Percentiles rank a stretch among this genome's conserved stretches.
These are phyloP conservation scores for Blastobotrys aristatus DNA, from an alignment of 1,139 yeast species.

Conservation along the genomic window DNA sequence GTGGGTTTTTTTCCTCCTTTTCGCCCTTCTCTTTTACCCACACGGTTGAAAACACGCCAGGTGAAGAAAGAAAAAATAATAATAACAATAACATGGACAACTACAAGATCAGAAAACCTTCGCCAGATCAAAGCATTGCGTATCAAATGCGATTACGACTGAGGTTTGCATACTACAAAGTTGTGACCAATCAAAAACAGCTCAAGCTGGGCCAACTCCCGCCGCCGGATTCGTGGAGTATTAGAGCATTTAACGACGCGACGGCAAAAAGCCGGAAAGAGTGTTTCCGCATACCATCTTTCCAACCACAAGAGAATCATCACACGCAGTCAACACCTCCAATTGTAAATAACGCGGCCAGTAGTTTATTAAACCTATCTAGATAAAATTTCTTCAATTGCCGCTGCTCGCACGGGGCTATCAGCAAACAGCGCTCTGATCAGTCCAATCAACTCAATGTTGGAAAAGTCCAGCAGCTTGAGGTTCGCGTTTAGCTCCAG, in stretches of 20 bases:
- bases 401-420: constrained; percentile 57
- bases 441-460: constrained; percentile 59
- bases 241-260: constrained; percentile 13
- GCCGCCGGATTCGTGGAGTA: constrained; percentile 18
- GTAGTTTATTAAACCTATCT: not conserved
- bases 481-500: constrained; percentile 68
- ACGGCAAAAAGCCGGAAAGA: constrained; percentile 7
- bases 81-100: not conserved
- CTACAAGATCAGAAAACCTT: not conserved
- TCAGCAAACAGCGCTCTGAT: constrained; percentile 65
- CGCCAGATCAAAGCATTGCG: constrained; percentile 38
- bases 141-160: constrained; percentile 64
- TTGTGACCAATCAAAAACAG: constrained; percentile 50
- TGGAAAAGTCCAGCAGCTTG: constrained; percentile 62
- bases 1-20: not conserved
- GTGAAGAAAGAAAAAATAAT: too few species aligned
- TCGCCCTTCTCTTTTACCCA: too few species aligned
- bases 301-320: constrained; percentile 7
- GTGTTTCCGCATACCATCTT: constrained; percentile 6
- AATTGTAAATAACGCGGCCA: not conserved
- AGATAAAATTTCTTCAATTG: constrained; percentile 51
- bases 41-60: too few species aligned
- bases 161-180: constrained; percentile 73
- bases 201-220: constrained; percentile 35
- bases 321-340: constrained; percentile 1